Base-by-base conservation (phyloP, 2,329 filamentous ascomycete species). In the Beauveria pseudobassiana region DNA sequence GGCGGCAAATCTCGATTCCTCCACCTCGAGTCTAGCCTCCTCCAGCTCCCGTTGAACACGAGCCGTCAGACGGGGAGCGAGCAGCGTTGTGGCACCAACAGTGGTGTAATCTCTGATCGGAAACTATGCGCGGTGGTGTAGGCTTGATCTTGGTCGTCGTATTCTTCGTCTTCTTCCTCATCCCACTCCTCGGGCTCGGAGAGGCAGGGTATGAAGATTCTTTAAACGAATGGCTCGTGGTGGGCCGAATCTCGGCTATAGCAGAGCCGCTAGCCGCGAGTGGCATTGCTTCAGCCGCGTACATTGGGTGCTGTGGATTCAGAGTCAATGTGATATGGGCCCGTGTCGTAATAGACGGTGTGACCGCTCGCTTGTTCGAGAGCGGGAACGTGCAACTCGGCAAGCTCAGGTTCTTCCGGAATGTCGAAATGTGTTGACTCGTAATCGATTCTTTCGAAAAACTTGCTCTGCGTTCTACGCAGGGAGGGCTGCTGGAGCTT, bases 61-160 rank as follows among this genome's bases (percentile, higher is more conserved):
- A 64, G 83, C 80, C 28, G 87, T 91, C 65, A 89, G 77, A 66
- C 85, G 85, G 10, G 93, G 93, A 42, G 88, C 87, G 6, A 96
- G 78, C 54, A 96, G 68, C 2, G 78, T 81, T 0, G 82, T 83
- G 20, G 76, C 74, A 56, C 79, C 80, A 28, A 77, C 75, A 5
- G 78, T 80, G 10, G 81, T 84, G 67, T 82, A 76, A 66, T 85
- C 82, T 50, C 90, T 56, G 92, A 90, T 24, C 85, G 83, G 65
- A 86, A 85, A 12, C 90, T 92, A 67, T 88, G 87, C 45, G 90
- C 87, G 2, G 91, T 95, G 26, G 87, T 87, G 62, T 90, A 90
- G 24, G 89, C 93, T 63, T 88, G 88, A 30, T 76, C 73, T 48
- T 77, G 74, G 67, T 85, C 82, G 50, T 85, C 82, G 65, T 82